Conservation (phyloP, 2,329 filamentous ascomycete species). For the Cylindrodendrum hubeiense region DNA sequence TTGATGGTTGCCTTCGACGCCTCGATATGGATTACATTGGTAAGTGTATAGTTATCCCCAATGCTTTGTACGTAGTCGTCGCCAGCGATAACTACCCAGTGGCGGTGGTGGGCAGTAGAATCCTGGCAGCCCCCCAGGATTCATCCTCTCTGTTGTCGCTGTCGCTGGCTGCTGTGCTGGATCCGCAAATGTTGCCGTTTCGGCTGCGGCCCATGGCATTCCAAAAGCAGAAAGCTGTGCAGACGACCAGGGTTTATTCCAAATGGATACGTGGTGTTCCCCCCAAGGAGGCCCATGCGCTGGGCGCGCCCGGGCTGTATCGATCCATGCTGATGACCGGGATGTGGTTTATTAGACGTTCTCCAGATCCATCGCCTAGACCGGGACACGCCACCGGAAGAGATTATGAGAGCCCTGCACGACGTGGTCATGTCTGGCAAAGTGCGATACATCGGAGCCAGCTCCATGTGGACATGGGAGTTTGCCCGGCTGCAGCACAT, state of each 20-base stretch:
- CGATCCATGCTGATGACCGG: slow-evolving; percentile 52
- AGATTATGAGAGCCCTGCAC: slow-evolving; percentile 71
- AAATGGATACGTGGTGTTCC: slow-evolving; percentile 23
- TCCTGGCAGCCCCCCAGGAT: slow-evolving; percentile 34
- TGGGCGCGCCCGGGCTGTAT: slow-evolving; percentile 65
- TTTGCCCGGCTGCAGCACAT: slow-evolving; percentile 63
- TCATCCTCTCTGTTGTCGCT: slow-evolving; percentile 17
- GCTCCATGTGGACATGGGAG: slow-evolving; percentile 60
- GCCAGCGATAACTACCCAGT: slow-evolving; percentile 21
- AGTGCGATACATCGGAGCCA: slow-evolving; percentile 66
- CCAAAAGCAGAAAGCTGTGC: slow-evolving; percentile 42
- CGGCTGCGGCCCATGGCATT: slow-evolving; percentile 40
- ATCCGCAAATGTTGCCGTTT: slow-evolving; percentile 29
- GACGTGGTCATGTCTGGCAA: slow-evolving; percentile 68
- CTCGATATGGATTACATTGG: slow-evolving; percentile 69
- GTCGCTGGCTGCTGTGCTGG: slow-evolving; percentile 2
- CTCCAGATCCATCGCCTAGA: slow-evolving; percentile 72
- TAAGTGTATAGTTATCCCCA: slow-evolving; percentile 32
- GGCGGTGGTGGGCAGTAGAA: slow-evolving; percentile 37
- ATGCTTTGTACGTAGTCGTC: background rate
- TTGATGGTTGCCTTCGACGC: slow-evolving; percentile 67
- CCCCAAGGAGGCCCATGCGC: slow-evolving; percentile 32
- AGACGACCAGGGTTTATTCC: slow-evolving; percentile 33
- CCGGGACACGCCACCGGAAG: slow-evolving; percentile 54
- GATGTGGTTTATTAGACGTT: slow-evolving; percentile 56